A percentile compares a stretch with the other conserved stretches of the same genome.
Conservation (phyloP, 345 rosid genomes). For the Laguncularia racemosa region DNA sequence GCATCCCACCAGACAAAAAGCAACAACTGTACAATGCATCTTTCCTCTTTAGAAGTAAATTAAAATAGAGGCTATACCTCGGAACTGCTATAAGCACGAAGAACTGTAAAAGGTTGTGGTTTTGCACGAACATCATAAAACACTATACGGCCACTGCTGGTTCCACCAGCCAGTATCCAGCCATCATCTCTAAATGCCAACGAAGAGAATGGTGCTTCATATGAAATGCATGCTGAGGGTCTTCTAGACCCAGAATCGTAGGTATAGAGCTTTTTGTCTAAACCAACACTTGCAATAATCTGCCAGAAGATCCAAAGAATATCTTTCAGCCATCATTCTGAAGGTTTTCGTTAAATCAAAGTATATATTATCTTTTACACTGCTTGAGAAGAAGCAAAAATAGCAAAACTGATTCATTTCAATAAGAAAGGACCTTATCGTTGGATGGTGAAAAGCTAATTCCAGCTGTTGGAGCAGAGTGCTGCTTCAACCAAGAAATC, state of each 20-base stretch:
- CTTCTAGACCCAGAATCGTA: constrained; percentile 84
- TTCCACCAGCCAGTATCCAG: constrained; percentile 85
- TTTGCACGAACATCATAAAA: constrained; percentile 93
- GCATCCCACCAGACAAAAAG: too few relatives aligned
- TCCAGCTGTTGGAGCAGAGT: constrained; percentile 96
- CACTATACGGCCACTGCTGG: constrained; percentile 82
- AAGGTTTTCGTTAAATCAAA: too few relatives aligned
- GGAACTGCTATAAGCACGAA: constrained; percentile 81
- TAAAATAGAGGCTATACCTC: constrained; percentile 44
- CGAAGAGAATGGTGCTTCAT: constrained; percentile 98
- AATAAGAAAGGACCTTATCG: constrained; percentile 57
- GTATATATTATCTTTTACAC: background rate
- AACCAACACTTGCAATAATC: constrained; percentile 90
- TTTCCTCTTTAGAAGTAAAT: background rate
- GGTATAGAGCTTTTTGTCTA: constrained; percentile 90
- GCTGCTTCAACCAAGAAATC: constrained; percentile 96
- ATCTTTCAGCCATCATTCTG: too few relatives aligned
- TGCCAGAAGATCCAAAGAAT: constrained; percentile 21
- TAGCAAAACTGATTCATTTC: too few relatives aligned
- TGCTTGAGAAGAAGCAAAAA: too few relatives aligned
- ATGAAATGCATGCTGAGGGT: constrained; percentile 57
- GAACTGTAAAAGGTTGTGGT: constrained; percentile 81
- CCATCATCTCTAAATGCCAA: constrained; percentile 95
- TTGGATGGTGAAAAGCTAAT: constrained; percentile 90
- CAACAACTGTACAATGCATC: background rate